Conservation (phyloP, 192 early-diverging fungal genomes). For the Rhizoclosmatium sp. region DNA sequence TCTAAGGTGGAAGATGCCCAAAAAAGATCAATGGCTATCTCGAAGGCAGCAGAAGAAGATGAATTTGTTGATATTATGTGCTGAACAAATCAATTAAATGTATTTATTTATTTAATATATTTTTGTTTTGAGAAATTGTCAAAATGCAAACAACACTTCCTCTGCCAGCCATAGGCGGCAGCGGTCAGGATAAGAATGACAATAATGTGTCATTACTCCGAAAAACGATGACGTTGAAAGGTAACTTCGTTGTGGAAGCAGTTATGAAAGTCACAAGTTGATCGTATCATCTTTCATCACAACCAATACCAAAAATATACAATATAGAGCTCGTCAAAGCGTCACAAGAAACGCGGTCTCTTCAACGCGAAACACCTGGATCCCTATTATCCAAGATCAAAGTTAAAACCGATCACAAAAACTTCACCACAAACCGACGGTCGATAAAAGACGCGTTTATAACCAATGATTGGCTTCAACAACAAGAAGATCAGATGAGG, state of each 20-base stretch:
- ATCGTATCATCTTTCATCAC: background rate
- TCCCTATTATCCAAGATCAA: slow-evolving; percentile 51
- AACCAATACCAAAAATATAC: background rate
- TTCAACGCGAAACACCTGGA: slow-evolving; percentile 41
- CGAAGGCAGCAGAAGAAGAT: slow-evolving; percentile 2
- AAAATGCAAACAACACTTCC: no score
- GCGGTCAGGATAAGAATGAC: background rate
- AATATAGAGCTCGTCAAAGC: slow-evolving; percentile 49
- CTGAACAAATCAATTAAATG: background rate
- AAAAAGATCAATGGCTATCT: background rate
- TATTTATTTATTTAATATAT: background rate
- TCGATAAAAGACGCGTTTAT: slow-evolving; percentile 14
- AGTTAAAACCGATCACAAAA: slow-evolving; percentile 49
- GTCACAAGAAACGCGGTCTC: slow-evolving; percentile 46
- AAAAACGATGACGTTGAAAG: slow-evolving; percentile 41
- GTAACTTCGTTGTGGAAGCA: background rate
- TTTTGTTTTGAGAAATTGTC: background rate
- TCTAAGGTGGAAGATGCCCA: background rate
- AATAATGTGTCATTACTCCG: slow-evolving; percentile 26
- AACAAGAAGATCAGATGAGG: background rate
- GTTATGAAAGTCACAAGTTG: no score
- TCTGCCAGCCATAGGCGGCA: background rate
- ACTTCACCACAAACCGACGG: background rate
- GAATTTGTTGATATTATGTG: background rate
- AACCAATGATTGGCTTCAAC: slow-evolving; percentile 12